These are phyloP conservation scores for Perkinsus marinus DNA, from an alignment of 169 alveolate species.

Conservation along the genomic window DNA sequence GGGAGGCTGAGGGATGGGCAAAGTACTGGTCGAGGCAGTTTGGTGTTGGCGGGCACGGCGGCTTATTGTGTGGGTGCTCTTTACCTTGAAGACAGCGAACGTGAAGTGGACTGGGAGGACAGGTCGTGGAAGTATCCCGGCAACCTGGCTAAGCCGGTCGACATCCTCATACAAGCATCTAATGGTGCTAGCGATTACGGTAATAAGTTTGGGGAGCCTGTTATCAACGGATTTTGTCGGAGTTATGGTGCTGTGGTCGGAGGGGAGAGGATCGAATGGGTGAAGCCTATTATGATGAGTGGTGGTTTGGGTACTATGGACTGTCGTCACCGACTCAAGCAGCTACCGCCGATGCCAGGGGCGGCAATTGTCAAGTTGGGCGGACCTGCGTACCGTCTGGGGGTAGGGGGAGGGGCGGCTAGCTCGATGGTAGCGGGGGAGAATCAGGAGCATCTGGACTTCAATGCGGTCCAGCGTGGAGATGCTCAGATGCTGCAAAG, in stretches of 20 bases:
- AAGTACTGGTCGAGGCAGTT: slow-evolving; percentile 1
- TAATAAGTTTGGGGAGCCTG: slow-evolving; percentile 32
- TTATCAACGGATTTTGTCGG: slow-evolving; percentile 22
- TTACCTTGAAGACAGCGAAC: not conserved
- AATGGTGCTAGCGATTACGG: slow-evolving; percentile 33
- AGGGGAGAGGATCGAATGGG: slow-evolving; percentile 31
- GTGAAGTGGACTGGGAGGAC: not conserved
- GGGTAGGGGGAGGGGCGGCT: slow-evolving; percentile 37
- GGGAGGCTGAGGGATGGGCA: slow-evolving; percentile 6
- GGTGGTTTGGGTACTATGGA: slow-evolving; percentile 36
- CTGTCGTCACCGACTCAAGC: slow-evolving; percentile 11
- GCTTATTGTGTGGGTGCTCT: slow-evolving; percentile 13
- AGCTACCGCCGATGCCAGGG: slow-evolving; percentile 14
- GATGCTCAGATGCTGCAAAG: slow-evolving; percentile 20
- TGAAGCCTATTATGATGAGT: slow-evolving; percentile 31
- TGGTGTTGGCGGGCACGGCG: slow-evolving; percentile 3
- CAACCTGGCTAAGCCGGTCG: not conserved
- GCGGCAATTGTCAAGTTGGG: slow-evolving; percentile 27
- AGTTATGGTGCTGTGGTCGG: not conserved
- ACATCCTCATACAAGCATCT: slow-evolving; percentile 17
- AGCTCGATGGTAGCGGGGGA: slow-evolving; percentile 31
- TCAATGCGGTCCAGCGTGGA: slow-evolving; percentile 37
- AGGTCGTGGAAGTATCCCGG: not conserved
- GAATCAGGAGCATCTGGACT: slow-evolving; percentile 24
- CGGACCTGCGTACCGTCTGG: slow-evolving; percentile 36